Percentiles rank a stretch among this genome's conserved stretches.
phyloP scores from a whole-genome alignment of 352 stramenopile species.

The Vaucheria bursata region DNA sequence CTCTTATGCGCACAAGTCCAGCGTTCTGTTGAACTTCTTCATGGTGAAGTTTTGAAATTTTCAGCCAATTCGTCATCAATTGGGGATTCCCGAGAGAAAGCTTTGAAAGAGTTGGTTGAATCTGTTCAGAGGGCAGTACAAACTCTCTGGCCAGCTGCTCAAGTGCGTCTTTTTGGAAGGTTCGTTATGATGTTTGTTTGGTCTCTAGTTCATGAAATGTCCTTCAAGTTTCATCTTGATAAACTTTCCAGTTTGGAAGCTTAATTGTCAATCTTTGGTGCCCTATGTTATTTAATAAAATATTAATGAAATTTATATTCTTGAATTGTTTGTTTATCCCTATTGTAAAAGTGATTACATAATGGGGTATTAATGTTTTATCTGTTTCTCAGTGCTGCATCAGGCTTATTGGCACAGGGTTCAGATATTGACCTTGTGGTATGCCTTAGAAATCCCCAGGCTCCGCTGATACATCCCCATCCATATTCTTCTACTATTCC shows the following conservation, averaged over 20 bases:
- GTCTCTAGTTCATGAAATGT: too few species aligned
- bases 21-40: constrained; percentile 13
- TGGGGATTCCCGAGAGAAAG: not conserved
- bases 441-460: not conserved
- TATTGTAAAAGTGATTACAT: too few species aligned
- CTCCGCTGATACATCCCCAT: not conserved
- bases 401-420: not conserved
- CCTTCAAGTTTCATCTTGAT: too few species aligned
- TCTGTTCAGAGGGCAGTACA: not conserved
- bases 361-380: too few species aligned
- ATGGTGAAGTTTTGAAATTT: constrained; percentile 37
- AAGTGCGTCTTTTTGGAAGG: not conserved
- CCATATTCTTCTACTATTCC: not conserved
- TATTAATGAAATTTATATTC: too few species aligned
- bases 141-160: not conserved
- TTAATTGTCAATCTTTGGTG: too few species aligned
- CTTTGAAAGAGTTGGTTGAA: not conserved
- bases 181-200: too few species aligned
- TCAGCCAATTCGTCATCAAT: not conserved
- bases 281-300: too few species aligned
- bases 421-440: not conserved
- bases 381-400: not conserved
- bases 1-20: constrained; percentile 23
- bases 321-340: too few species aligned
- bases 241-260: too few species aligned